These are phyloP conservation scores for Telopea speciosissima DNA, from an alignment of 177 flowering plant species.

Conservation along the genomic window DNA sequence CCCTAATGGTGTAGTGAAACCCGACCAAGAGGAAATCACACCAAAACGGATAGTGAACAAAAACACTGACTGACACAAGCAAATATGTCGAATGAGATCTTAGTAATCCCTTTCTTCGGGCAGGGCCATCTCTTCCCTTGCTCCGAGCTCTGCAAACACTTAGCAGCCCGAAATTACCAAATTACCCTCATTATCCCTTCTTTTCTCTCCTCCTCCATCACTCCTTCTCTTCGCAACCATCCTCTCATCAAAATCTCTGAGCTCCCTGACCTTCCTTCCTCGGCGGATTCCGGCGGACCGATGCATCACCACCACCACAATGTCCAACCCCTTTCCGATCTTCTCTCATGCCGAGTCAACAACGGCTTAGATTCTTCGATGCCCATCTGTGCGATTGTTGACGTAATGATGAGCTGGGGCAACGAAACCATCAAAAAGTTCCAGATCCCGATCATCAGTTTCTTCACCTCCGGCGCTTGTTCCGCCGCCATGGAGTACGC, in stretches of 20 bases:
- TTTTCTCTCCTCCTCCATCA: slow-evolving; percentile 33
- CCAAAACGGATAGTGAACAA: no score
- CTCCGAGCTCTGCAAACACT: slow-evolving; percentile 46
- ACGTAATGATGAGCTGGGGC: slow-evolving; percentile 49
- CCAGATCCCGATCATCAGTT: slow-evolving; percentile 31
- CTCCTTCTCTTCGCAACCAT: slow-evolving; percentile 29
- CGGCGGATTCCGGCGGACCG: slow-evolving; percentile 5
- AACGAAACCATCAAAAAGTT: slow-evolving; percentile 23
- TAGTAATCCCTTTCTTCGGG: slow-evolving; percentile 43
- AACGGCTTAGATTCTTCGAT: slow-evolving; percentile 6
- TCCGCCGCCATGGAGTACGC: slow-evolving; percentile 46
- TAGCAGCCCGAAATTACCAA: slow-evolving; percentile 27
- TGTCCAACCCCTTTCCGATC: slow-evolving; percentile 18
- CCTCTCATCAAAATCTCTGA: slow-evolving; percentile 28
- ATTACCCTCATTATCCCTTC: slow-evolving; percentile 38
- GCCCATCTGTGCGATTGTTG: slow-evolving; percentile 40
- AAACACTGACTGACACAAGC: not conserved
- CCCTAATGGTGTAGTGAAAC: no score
- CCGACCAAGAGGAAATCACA: no score
- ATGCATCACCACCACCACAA: slow-evolving; percentile 11
- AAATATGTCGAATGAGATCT: not conserved
- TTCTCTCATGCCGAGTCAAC: slow-evolving; percentile 15
- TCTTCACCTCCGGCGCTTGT: slow-evolving; percentile 64
- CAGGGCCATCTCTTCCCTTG: slow-evolving; percentile 58
- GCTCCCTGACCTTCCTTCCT: slow-evolving; percentile 13